These are phyloP conservation scores for Sphenostylis stenocarpa DNA, from an alignment of 306 rosid genomes.

Conservation along the genomic window DNA sequence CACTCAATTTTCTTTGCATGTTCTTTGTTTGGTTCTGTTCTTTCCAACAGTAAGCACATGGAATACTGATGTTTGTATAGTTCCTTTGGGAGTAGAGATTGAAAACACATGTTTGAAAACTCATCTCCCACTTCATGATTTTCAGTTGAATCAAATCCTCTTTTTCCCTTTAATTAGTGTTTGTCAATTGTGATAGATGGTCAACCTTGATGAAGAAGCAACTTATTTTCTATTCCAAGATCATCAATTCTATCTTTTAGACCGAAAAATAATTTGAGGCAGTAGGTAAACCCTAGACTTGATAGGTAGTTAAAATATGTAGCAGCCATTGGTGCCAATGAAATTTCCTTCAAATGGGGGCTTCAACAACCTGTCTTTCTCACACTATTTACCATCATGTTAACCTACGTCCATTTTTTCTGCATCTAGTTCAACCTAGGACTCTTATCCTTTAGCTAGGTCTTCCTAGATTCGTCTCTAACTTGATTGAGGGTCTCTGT, in stretches of 20 bases:
- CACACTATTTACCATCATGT: slow-evolving; percentile 13
- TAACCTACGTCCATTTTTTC: background rate
- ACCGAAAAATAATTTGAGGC: background rate
- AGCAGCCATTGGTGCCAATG: slow-evolving; percentile 15
- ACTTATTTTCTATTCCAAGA: background rate
- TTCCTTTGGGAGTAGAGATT: background rate
- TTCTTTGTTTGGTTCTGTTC: background rate
- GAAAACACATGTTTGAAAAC: background rate
- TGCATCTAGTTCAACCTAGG: background rate
- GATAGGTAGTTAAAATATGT: background rate
- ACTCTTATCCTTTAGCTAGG: slow-evolving; percentile 2
- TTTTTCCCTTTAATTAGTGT: slow-evolving; percentile 17
- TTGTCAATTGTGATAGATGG: background rate
- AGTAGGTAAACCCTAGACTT: background rate
- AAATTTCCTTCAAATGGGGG: background rate
- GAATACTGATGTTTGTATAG: background rate
- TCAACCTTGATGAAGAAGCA: slow-evolving; percentile 4
- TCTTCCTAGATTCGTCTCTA: too few species aligned
- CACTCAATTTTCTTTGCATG: background rate
- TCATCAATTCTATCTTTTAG: background rate
- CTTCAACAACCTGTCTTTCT: background rate
- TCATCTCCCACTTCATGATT: background rate
- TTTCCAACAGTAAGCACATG: background rate
- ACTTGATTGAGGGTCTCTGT: background rate
- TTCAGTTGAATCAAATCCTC: background rate